Evolutionary conservation across 345 rosid species (phyloP).

Genomic region (Eucalyptus cladocalyx): DNA sequence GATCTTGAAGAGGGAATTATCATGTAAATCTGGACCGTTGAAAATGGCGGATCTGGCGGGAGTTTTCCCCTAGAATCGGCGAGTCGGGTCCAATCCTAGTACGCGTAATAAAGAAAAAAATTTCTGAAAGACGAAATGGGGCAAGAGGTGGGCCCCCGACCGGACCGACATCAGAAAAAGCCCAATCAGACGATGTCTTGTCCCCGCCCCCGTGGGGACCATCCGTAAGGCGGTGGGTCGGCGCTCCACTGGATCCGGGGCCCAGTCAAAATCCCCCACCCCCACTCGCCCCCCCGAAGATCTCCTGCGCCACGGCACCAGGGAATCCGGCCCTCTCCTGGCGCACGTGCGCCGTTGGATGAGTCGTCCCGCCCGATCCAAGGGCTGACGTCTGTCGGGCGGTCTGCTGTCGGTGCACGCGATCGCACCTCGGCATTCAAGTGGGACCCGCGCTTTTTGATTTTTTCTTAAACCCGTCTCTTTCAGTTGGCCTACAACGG

Average conservation of each 20-base stretch:
- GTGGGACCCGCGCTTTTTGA: not conserved
- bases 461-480: not conserved
- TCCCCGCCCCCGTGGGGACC: not conserved
- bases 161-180: not conserved
- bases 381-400: not conserved
- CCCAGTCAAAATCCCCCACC: not conserved
- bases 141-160: not conserved
- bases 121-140: not conserved
- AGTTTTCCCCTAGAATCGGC: not conserved
- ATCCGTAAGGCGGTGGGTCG: not conserved
- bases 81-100: not conserved
- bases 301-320: not conserved
- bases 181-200: not conserved
- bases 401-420: not conserved
- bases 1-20: no score
- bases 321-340: not conserved
- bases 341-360: not conserved
- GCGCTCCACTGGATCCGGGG: not conserved
- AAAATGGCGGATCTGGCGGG: not conserved
- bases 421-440: not conserved
- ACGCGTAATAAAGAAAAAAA: not conserved
- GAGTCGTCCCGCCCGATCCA: rapidly evolving
- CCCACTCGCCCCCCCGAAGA: rapidly evolving
- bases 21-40: not conserved
- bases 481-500: not conserved